Evolutionary conservation across 108 stramenopile genomes (phyloP), one percentile per base, ranked within the genome.

Genomic region (Bacterosira constricta): DNA sequence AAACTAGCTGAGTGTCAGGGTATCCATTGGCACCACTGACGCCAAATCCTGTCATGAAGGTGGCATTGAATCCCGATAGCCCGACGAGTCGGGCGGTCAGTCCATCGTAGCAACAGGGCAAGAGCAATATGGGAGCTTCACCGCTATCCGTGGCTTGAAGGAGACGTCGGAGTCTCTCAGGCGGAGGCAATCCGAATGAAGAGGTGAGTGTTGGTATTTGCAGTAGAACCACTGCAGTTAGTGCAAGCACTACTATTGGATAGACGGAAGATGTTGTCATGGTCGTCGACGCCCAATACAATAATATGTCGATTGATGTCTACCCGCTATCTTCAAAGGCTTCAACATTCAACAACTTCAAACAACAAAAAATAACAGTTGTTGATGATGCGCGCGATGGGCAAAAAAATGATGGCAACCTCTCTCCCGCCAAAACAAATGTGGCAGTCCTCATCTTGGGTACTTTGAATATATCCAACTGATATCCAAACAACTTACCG

Each of bases 1-100:
- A 93, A 20, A 96, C 75, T 0, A 96, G 81, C 62, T 96, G 95
- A 2, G 96, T 95, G 72, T 98, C 98, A 11, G 98, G 96, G 55
- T 90, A 87, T 11, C 98, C 96, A 52, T 85, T 84, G 20, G 80
- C 86, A 11, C 85, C 96, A 18, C 91, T 91, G 7, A 96, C 96
- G 34, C 96, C 97, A 82, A 97, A 98, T n/a, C 98, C 98, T 6
- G 98, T 96, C 96, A 97, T 96, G 78, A 98, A 98, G 10, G 97
- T 97, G 10, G 95, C 93, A 34, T 95, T 83, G 66, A 98, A 98
- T 5, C 96, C 95, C n/a, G 89, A 83, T 11, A 82, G 80, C 13
- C 88, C 81, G 10, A 96, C 84, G 21, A 96, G 77, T 1, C 95
- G 90, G n/a, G 98, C 98, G 0, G 96, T 93, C 9, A 98, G 59